phyloP scores from a whole-genome alignment of 805 yeast genomes.

The Kazachstania viticola region DNA sequence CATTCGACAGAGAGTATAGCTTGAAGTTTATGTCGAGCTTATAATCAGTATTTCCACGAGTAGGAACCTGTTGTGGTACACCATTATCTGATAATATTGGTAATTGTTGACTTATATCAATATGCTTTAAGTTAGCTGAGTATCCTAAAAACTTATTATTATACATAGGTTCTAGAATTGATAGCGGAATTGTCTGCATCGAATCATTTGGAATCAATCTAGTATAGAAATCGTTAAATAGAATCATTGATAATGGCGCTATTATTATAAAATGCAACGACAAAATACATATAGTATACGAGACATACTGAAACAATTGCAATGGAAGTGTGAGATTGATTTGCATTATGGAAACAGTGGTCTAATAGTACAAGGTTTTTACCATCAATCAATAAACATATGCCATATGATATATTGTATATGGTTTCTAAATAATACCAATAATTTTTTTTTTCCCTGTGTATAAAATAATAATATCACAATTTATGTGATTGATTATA shows the following conservation, averaged over 20 bases:
- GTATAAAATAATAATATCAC: too few species aligned
- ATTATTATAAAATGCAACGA: constrained; percentile 16
- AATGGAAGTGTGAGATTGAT: constrained; percentile 21
- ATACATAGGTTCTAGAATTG: not conserved
- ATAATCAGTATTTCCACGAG: constrained; percentile 16
- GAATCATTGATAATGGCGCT: constrained; percentile 18
- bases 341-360: too few species aligned
- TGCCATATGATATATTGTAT: too few species aligned
- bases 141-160: not conserved
- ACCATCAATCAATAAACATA: too few species aligned
- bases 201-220: constrained; percentile 21
- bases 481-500: too few species aligned
- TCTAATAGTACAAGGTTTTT: too few species aligned
- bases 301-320: constrained; percentile 21
- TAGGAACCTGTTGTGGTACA: constrained; percentile 10
- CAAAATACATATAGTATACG: constrained; percentile 10
- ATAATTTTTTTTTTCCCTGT: too few species aligned
- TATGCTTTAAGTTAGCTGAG: constrained; percentile 8
- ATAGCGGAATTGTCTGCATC: constrained; percentile 12
- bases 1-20: constrained; percentile 5
- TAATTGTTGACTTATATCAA: constrained; percentile 7
- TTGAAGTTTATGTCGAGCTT: constrained; percentile 16
- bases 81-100: constrained; percentile 17
- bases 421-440: too few species aligned
- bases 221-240: constrained; percentile 21